Base-by-base conservation (phyloP, 1,139 yeast genomes). In the Suhomyces bribrorum region DNA sequence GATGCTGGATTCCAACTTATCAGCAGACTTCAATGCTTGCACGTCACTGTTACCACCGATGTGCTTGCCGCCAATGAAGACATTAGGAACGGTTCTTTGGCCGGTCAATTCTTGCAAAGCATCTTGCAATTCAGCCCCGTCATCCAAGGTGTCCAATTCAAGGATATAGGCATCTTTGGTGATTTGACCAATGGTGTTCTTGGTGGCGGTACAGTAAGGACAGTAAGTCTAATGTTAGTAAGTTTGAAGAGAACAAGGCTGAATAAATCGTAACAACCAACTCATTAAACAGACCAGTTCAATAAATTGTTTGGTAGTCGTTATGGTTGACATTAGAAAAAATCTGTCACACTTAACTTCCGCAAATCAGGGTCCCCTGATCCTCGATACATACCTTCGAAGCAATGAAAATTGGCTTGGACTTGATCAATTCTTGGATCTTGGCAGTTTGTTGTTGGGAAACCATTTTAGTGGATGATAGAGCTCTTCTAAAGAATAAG, bases 11-110 rank as follows among this genome's bases (percentile, higher is more conserved):
- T 48, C 61, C 56, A 58, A 57, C 48, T 54, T 43, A 45, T 49
- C 61, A 14, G 37, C 39, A 13, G 53, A 46, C 17, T 72, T 70
- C 61, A 82, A 73, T 32, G 73, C 68, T 66, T 87, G 95, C 46
- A 90, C 72, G 52, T 86, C 95, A 36, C 90, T 83, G 76, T 88
- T 86, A 44, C 98, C 98, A 46, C 98, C 98, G 54, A 92, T 80
- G 69, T 88, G 96, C 66, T 87, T 75, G 43, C 96, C 96, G 36
- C 76, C 81, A 60, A 92, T 89, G 67, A 84, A 89, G 49, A 92
- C 78, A 64, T 86, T 90, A 47, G 98, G 98, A 43, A 92, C 97
- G 28, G 97, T 88, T 52, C 80, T 75, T 71, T 92, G 97, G 46
- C 96, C 95, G 29, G 95, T 84, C 48, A 88, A 63, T 56, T 84